Evolutionary conservation across 2,329 filamentous ascomycete species (phyloP).

Genomic region (Epichloe sp.): DNA sequence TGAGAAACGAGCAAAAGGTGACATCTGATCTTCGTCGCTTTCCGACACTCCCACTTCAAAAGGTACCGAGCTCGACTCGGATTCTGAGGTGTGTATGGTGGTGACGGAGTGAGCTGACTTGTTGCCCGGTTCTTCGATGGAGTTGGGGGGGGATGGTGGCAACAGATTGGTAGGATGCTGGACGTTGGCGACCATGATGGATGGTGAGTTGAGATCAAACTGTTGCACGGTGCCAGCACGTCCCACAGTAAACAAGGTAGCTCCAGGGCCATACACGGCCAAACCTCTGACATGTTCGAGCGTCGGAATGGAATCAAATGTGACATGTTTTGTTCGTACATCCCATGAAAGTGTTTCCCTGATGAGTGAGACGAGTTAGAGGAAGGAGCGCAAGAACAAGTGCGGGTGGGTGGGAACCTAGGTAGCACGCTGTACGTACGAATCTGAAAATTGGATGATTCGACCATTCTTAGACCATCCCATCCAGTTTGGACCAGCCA

Average conservation of each 20-base stretch:
- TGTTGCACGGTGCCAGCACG: constrained; percentile 85
- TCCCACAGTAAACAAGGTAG: constrained; percentile 83
- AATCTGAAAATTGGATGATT: constrained; percentile 83
- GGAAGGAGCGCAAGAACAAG: background rate
- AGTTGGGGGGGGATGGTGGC: constrained; percentile 77
- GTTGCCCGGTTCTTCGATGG: constrained; percentile 56
- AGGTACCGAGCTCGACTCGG: constrained; percentile 40
- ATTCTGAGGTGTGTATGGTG: constrained; percentile 37
- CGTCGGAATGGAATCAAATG: constrained; percentile 77
- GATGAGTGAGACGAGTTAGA: constrained; percentile 1
- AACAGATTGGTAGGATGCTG: constrained; percentile 71
- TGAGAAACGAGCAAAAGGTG: constrained; percentile 62
- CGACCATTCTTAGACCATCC: constrained; percentile 97
- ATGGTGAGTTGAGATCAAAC: constrained; percentile 78
- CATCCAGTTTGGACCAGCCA: constrained; percentile 82
- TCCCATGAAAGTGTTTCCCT: constrained; percentile 93
- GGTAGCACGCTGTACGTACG: constrained; percentile 42
- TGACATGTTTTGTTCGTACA: constrained; percentile 94
- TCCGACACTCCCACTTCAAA: constrained; percentile 51
- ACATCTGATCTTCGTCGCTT: constrained; percentile 65
- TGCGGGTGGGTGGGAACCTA: background rate
- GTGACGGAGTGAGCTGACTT: constrained; percentile 32
- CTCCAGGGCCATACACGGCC: constrained; percentile 77
- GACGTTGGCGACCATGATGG: constrained; percentile 70
- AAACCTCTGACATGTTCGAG: constrained; percentile 69